These are phyloP conservation scores for Plenodomus lindquistii DNA, from an alignment of 2,329 filamentous ascomycete genomes.

Conservation along the genomic window DNA sequence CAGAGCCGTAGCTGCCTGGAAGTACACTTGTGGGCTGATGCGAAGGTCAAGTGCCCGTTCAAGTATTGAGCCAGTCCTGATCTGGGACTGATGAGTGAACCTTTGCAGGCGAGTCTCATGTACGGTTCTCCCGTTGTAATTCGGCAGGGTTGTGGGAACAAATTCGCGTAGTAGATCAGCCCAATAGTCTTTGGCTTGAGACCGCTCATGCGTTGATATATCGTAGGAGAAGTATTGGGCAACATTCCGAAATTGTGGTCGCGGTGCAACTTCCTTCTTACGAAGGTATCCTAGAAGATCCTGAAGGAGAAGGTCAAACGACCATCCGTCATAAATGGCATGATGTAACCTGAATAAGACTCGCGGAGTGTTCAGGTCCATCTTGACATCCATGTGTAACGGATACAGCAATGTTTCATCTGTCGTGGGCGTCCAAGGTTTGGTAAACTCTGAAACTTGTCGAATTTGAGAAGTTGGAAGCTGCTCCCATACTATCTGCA, in stretches of 20 bases:
- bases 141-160: slow-evolving; percentile 61
- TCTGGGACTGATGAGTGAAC: slow-evolving; percentile 23
- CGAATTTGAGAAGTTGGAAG: slow-evolving; percentile 53
- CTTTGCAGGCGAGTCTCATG: slow-evolving; percentile 5
- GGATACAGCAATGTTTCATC: slow-evolving; percentile 59
- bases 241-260: slow-evolving; percentile 67
- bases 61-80: slow-evolving; percentile 18
- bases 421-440: slow-evolving; percentile 43
- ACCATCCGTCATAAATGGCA: slow-evolving; percentile 92
- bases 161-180: slow-evolving; percentile 64
- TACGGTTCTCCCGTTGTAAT: slow-evolving; percentile 53
- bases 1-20: slow-evolving; percentile 72
- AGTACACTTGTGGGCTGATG: slow-evolving; percentile 70
- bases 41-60: slow-evolving; percentile 34
- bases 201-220: background rate
- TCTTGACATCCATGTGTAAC: slow-evolving; percentile 62
- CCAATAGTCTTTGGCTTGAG: slow-evolving; percentile 63
- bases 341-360: slow-evolving; percentile 70
- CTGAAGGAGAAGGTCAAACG: slow-evolving; percentile 71
- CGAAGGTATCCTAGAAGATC: slow-evolving; percentile 64
- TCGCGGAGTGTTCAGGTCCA: slow-evolving; percentile 12
- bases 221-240: slow-evolving; percentile 52
- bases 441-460: slow-evolving; percentile 46
- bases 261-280: slow-evolving; percentile 29
- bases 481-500: slow-evolving; percentile 66